phyloP scores from a whole-genome alignment of 1,284 basidiomycete species.

The Leccinum griseonigrum region DNA sequence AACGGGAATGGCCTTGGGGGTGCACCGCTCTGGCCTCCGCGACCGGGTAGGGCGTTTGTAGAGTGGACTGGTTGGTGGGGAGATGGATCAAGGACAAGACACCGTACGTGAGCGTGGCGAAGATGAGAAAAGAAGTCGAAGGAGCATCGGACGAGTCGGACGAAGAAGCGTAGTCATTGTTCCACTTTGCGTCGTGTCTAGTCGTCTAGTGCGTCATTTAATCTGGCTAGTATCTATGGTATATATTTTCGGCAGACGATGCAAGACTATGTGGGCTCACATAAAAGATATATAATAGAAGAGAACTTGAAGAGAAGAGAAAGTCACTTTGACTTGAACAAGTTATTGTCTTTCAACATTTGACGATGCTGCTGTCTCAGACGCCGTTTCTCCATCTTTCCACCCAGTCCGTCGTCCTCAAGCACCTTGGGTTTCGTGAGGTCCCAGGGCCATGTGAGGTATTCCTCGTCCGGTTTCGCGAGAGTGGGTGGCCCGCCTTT shows the following conservation, averaged over 20 bases:
- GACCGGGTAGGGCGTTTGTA: constrained; percentile 77
- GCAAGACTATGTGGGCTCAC: not conserved
- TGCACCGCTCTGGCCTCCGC: constrained; percentile 74
- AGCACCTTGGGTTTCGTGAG: constrained; percentile 58
- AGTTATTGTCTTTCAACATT: constrained; percentile 69
- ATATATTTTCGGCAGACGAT: not conserved
- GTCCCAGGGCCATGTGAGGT: constrained; percentile 90
- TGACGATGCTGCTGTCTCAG: constrained; percentile 62
- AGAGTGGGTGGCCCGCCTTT: constrained; percentile 83
- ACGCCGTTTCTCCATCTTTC: constrained; percentile 59
- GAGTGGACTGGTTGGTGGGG: constrained; percentile 77
- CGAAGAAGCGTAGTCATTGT: constrained; percentile 28
- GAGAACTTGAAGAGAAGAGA: not conserved
- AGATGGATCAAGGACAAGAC: constrained; percentile 59
- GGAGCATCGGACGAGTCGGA: constrained; percentile 33
- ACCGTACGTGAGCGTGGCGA: constrained; percentile 56
- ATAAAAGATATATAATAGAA: no score
- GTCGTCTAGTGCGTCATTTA: not conserved
- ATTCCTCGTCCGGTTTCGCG: constrained; percentile 79
- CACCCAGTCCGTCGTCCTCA: constrained; percentile 69
- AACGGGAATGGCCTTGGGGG: constrained; percentile 63
- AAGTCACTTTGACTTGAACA: constrained; percentile 61
- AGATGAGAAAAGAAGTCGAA: constrained; percentile 40
- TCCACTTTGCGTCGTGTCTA: not conserved
- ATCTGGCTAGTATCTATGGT: not conserved